Conservation (phyloP, 2,329 filamentous ascomycete species). For the Colletotrichum coccodes region DNA sequence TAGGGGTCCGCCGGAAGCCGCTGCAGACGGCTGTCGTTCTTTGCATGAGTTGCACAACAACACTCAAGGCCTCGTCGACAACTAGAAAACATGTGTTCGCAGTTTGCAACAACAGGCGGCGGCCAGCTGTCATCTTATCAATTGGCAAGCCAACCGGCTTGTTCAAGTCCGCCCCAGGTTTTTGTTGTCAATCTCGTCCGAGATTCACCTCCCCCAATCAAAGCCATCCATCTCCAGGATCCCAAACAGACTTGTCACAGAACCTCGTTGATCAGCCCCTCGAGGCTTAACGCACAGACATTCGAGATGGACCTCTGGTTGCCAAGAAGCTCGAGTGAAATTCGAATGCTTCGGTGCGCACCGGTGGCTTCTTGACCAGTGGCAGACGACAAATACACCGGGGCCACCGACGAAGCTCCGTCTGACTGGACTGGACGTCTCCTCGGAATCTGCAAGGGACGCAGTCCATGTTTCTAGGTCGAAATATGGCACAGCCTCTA, state of each 20-base stretch:
- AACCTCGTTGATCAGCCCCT: constrained; percentile 22
- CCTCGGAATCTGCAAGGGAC: constrained; percentile 26
- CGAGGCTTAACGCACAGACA: constrained; percentile 20
- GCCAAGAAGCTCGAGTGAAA: constrained; percentile 5
- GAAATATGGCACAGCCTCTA: constrained; percentile 22
- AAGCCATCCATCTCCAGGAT: constrained; percentile 12
- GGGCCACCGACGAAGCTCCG: constrained; percentile 9
- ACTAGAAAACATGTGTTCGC: background rate
- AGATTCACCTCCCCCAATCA: constrained; percentile 13
- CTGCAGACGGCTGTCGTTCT: constrained; percentile 22
- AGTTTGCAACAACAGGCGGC: background rate
- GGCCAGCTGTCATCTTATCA: constrained; percentile 7
- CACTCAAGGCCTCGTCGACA: background rate
- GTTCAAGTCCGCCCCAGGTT: background rate
- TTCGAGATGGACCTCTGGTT: background rate
- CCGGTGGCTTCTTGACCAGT: background rate
- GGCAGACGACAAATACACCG: background rate
- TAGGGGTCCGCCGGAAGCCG: constrained; percentile 13
- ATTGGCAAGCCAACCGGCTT: background rate
- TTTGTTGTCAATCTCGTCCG: background rate
- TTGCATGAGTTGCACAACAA: constrained; percentile 18
- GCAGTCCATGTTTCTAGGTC: constrained; percentile 14
- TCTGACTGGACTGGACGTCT: constrained; percentile 6
- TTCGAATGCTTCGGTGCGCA: constrained; percentile 1
- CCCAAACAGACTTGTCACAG: constrained; percentile 32